Conservation (phyloP, 345 rosid genomes). For the Euclidium syriacum region DNA sequence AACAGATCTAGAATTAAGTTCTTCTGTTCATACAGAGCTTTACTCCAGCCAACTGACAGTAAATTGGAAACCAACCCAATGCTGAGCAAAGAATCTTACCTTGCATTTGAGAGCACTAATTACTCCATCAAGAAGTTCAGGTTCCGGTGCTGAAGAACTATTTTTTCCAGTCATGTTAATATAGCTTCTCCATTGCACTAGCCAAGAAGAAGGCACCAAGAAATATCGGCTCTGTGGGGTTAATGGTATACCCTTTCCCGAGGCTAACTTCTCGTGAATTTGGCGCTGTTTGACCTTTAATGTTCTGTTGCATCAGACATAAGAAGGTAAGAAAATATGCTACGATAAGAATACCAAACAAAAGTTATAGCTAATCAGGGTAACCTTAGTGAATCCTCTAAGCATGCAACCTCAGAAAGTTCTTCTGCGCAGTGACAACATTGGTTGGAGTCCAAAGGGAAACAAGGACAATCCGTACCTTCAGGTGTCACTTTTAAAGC, state of each 20-base stretch:
- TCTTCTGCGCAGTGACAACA: conserved; percentile 69
- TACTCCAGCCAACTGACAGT: background rate
- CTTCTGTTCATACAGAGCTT: background rate
- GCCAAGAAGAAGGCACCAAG: conserved; percentile 81
- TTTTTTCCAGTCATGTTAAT: conserved; percentile 66
- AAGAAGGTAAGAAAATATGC: conserved; percentile 27
- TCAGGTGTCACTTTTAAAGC: conserved; percentile 57
- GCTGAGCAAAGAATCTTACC: conserved; percentile 39
- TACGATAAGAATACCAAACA: conserved; percentile 9
- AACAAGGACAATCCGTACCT: conserved; percentile 54
- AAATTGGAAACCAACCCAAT: conserved; percentile 11
- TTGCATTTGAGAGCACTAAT: conserved; percentile 69
- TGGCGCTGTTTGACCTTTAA: conserved; percentile 75
- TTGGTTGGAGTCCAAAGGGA: conserved; percentile 52
- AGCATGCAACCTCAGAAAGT: conserved; percentile 84
- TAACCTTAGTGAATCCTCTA: conserved; percentile 83
- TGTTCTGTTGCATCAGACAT: conserved; percentile 55
- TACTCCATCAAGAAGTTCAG: conserved; percentile 59
- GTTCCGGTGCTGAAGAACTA: conserved; percentile 50
- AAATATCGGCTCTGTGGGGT: conserved; percentile 54
- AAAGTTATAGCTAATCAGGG: conserved; percentile 21
- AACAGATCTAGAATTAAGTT: background rate
- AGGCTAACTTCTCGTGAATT: conserved; percentile 80
- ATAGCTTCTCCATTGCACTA: conserved; percentile 78
- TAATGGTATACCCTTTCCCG: conserved; percentile 58